Conservation (phyloP, 2,329 filamentous ascomycete species). For the Verticillium nonalfalfae region DNA sequence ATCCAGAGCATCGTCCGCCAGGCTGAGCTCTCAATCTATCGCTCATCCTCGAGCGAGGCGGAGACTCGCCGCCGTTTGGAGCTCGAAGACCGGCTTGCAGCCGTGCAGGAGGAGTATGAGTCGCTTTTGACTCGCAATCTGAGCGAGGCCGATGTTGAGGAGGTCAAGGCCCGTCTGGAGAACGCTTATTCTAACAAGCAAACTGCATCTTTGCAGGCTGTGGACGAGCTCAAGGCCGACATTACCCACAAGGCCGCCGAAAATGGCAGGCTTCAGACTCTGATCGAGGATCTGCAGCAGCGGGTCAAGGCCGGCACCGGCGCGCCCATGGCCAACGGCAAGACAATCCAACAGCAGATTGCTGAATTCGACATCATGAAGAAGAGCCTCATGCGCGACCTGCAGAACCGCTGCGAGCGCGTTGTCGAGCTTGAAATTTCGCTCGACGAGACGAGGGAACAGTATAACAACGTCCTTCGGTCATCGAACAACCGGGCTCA, state of each 20-base stretch:
- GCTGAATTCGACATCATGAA: conserved; percentile 99
- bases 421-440: conserved; percentile 98
- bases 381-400: conserved; percentile 97
- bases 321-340: conserved; percentile 67
- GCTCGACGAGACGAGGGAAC: conserved; percentile 92
- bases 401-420: conserved; percentile 96
- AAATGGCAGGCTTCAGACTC: conserved; percentile 70
- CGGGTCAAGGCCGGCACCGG: conserved; percentile 57
- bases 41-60: conserved; percentile 56
- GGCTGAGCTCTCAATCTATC: conserved; percentile 79
- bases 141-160: conserved; percentile 70
- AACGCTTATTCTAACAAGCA: conserved; percentile 71
- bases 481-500: conserved; percentile 97
- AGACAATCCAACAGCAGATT: conserved; percentile 95
- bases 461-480: conserved; percentile 97
- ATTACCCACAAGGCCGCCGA: conserved; percentile 74
- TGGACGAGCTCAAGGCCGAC: conserved; percentile 71
- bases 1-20: conserved; percentile 90
- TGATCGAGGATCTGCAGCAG: conserved; percentile 74
- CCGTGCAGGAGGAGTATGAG: conserved; percentile 78
- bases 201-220: conserved; percentile 64
- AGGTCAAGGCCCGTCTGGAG: conserved; percentile 74
- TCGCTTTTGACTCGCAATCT: conserved; percentile 75
- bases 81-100: conserved; percentile 68
- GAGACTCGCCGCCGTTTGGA: conserved; percentile 65